phyloP scores from a whole-genome alignment of 2,329 filamentous ascomycete species.

The Fusarium sp. region DNA sequence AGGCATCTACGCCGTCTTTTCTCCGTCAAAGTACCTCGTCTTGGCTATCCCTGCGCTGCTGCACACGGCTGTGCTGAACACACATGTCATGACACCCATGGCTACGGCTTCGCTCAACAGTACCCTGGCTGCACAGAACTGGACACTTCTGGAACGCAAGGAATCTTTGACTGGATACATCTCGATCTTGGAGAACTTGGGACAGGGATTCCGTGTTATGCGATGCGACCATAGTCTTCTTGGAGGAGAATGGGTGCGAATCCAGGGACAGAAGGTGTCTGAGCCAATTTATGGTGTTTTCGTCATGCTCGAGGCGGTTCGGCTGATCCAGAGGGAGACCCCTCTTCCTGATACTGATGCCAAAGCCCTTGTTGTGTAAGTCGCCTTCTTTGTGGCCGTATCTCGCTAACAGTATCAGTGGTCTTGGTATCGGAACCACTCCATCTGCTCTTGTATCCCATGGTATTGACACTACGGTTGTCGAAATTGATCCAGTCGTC shows the following conservation, averaged over 20 bases:
- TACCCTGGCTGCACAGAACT: constrained; percentile 74
- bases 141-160: constrained; percentile 80
- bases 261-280: constrained; percentile 66
- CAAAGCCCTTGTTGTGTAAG: constrained; percentile 87
- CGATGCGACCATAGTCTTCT: constrained; percentile 95
- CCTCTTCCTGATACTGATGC: constrained; percentile 72
- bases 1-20: constrained; percentile 71
- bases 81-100: constrained; percentile 74
- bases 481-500: constrained; percentile 94
- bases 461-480: constrained; percentile 90
- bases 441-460: constrained; percentile 88
- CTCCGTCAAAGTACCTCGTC: constrained; percentile 76
- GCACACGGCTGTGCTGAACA: constrained; percentile 78
- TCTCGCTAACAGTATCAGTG: constrained; percentile 60
- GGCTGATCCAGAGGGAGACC: constrained; percentile 75
- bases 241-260: constrained; percentile 87
- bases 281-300: constrained; percentile 98
- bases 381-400: constrained; percentile 18
- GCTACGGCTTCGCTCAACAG: constrained; percentile 74
- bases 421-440: constrained; percentile 91
- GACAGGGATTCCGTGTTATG: constrained; percentile 81
- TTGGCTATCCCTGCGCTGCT: constrained; percentile 78
- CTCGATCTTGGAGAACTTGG: constrained; percentile 83
- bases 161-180: constrained; percentile 94
- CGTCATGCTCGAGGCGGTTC: constrained; percentile 91